A percentile compares a stretch with the other conserved stretches of the same genome.
Conservation (phyloP, 2,329 filamentous ascomycete genomes). For the Penicillium sp. region DNA sequence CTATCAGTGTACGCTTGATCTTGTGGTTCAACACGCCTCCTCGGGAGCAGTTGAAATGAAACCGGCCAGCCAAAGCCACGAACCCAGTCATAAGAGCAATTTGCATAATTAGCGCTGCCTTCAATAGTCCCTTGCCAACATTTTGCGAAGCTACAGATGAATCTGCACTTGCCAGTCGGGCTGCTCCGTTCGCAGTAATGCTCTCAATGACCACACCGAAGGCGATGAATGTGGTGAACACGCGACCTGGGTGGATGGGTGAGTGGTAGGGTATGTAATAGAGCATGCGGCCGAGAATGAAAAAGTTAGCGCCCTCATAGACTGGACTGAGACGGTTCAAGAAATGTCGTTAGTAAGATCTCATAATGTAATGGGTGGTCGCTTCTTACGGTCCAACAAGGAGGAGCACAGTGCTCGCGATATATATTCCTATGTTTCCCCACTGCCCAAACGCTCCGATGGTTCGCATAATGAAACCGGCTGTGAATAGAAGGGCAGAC, state of each 20-base stretch:
- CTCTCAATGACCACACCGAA: constrained; percentile 50
- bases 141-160: constrained; percentile 39
- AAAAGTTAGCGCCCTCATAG: constrained; percentile 50
- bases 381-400: constrained; percentile 40
- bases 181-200: constrained; percentile 54
- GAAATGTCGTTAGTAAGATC: background rate
- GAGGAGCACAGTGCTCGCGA: constrained; percentile 41
- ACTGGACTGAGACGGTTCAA: constrained; percentile 32
- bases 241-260: constrained; percentile 54
- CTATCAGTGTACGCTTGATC: constrained; percentile 41
- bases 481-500: constrained; percentile 42
- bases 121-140: constrained; percentile 49
- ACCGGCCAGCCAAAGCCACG: constrained; percentile 46
- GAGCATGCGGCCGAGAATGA: constrained; percentile 54
- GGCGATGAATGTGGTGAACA: constrained; percentile 59
- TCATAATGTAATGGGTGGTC: background rate
- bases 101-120: constrained; percentile 52
- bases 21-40: constrained; percentile 45
- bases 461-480: constrained; percentile 39
- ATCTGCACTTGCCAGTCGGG: constrained; percentile 43
- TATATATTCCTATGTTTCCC: constrained; percentile 38
- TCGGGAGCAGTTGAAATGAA: constrained; percentile 46
- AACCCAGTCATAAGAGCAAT: constrained; percentile 53
- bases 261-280: constrained; percentile 50
- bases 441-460: constrained; percentile 39